These are phyloP conservation scores for Diaporthe sp. DNA, from an alignment of 2,329 filamentous ascomycete genomes.

Conservation along the genomic window DNA sequence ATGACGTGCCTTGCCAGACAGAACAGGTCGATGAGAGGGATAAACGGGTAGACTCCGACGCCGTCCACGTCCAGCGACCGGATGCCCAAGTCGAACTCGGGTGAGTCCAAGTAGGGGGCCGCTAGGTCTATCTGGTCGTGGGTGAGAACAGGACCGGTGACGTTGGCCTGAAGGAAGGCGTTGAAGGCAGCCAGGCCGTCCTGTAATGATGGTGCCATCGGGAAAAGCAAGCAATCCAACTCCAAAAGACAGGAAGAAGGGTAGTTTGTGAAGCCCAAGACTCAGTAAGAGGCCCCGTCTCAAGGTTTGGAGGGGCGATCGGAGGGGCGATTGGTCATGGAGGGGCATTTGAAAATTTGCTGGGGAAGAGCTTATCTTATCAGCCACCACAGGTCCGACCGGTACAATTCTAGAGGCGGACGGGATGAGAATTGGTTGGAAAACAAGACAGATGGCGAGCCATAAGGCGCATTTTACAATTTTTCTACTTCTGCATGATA, in stretches of 20 bases:
- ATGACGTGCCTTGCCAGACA: slow-evolving; percentile 75
- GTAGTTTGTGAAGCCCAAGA: slow-evolving; percentile 10
- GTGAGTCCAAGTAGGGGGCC: slow-evolving; percentile 15
- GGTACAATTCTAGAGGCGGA: background rate
- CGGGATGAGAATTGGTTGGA: background rate
- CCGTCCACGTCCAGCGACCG: slow-evolving; percentile 83
- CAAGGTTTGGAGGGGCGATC: background rate
- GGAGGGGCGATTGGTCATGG: background rate
- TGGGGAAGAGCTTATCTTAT: slow-evolving; percentile 26
- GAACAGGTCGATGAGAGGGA: slow-evolving; percentile 87
- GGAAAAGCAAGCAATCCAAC: background rate
- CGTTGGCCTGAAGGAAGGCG: slow-evolving; percentile 87
- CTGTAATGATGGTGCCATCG: slow-evolving; percentile 46
- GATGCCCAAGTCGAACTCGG: slow-evolving; percentile 73
- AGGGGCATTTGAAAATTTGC: slow-evolving; percentile 36
- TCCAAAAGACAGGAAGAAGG: background rate
- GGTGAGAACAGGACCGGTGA: slow-evolving; percentile 86
- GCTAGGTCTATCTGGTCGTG: slow-evolving; percentile 37
- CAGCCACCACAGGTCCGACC: background rate
- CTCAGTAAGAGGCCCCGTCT: background rate
- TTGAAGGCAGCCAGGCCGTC: slow-evolving; percentile 79
- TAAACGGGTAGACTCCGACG: slow-evolving; percentile 86
- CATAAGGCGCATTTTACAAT: slow-evolving; percentile 15
- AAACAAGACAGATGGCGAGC: background rate
- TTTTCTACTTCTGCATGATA: background rate